Base-by-base conservation (phyloP, 768 basidiomycete species). In the Butyriboletus loyo region DNA sequence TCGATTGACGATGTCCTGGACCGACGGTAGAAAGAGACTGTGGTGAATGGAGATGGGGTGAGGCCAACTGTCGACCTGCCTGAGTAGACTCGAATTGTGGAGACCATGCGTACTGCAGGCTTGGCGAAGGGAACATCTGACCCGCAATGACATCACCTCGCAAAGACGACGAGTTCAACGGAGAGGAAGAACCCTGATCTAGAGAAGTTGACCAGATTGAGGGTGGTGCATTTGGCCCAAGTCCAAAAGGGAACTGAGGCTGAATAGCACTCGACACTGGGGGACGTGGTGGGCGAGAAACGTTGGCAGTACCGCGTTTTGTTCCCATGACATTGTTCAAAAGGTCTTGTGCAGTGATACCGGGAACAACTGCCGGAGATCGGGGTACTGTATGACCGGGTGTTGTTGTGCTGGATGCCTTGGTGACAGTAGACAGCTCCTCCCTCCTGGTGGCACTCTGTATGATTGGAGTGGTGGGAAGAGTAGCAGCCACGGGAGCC, bases 181-280 rank as follows among this genome's bases (percentile, higher is more conserved):
- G 39, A 10, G 52, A 6, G 22, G 53, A 50, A 24, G 54, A 54
- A 46, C 73, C 70, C 49, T 81, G 80, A 53, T 83, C 84, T 4
- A 72, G 69, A 2, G 79, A 74, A 14, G 83, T 76, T 4, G 86
- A 82, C 87, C 87, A 88, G 36, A 88, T 89, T 1, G 82, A 87
- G 44, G 77, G 73, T 8, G 75, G 72, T n/a, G 69, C 69, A 58
- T 73, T 74, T 3, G 73, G 67, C 5, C 79, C 79, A 7, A 79
- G 75, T 21, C 82, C 78, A 57, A 87, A 84, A 25, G 83, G 70
- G 21, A 79, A 73, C 41, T 73, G 72, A 0, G 80, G 69, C 43
- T 74, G 66, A n/a, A 48, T 68, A 8, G 71, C 67, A 66, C 49
- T 69, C 66, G 50, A 63, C 46, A 56, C 49, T 45, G 50, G 52